phyloP scores from a whole-genome alignment of 129 eudicot genomes.

The carrot (Daucus carota) region DH1_v3.0 NC_030383.2:39715001-39715500 shows the following conservation, averaged over 20 bases:
- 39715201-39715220: slow-evolving; percentile 55
- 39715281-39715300: slow-evolving; percentile 48
- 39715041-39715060: not conserved
- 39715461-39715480: slow-evolving; percentile 77
- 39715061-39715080: not conserved
- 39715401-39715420: slow-evolving; percentile 56
- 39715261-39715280: slow-evolving; percentile 54
- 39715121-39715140: slow-evolving; percentile 92
- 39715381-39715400: slow-evolving; percentile 74
- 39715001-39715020: not conserved
- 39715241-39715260: slow-evolving; percentile 83
- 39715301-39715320: slow-evolving; percentile 48
- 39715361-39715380: slow-evolving; percentile 68
- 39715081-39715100: not conserved
- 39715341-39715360: slow-evolving; percentile 65
- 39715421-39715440: slow-evolving; percentile 55
- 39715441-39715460: slow-evolving; percentile 66
- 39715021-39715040: not conserved
- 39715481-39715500: slow-evolving; percentile 69
- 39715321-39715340: slow-evolving; percentile 76
- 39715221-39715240: slow-evolving; percentile 78
- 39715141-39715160: slow-evolving; percentile 71
- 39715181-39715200: slow-evolving; percentile 50
- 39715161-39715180: slow-evolving; percentile 50
- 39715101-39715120: not conserved